Base-by-base conservation (phyloP, 2,329 filamentous ascomycete genomes). In the Hypomyces rosellus region DNA sequence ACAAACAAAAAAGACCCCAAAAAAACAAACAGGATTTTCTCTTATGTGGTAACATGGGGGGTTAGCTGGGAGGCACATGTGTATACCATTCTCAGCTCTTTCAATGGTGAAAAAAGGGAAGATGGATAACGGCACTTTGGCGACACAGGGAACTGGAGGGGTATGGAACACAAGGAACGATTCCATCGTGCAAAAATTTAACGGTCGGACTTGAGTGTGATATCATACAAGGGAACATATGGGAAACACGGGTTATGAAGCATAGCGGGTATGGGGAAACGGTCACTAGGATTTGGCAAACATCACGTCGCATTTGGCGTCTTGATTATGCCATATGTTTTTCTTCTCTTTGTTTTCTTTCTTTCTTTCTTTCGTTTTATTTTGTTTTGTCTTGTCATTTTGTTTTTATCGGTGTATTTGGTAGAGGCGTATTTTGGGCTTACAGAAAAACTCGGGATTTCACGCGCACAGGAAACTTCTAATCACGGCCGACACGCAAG, bases 371-470 rank as follows among this genome's bases (percentile, higher is more conserved):
- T n/a, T n/a, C n/a, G n/a, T n/a, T n/a, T n/a, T n/a, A n/a, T n/a
- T n/a, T n/a, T n/a, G n/a, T n/a, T n/a, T n/a, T n/a, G n/a, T n/a
- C n/a, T n/a, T n/a, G n/a, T n/a, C n/a, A n/a, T n/a, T n/a, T n/a
- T n/a, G n/a, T 48, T 34, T 43, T 43, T 38, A 41, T 44, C 9
- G 47, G 33, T 33, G 22, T 47, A 51, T 20, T 39, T 8, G 49
- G 18, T 51, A 51, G 44, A 47, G 49, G 49, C 49, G 49, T 45
- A 41, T 47, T 13, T 33, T 30, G 46, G 49, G 49, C 41, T 44
- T 50, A 50, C 39, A 50, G 49, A 47, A 51, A 51, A 47, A 38
- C 44, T 43, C 34, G 49, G 34, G 36, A n/a, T 30, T 30, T 30
- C 25, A 30, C 25, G 25, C 25, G 25, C 25, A 30, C 25, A 30